Conservation (phyloP, 257 asterid species). For the Solanum acaule region DNA sequence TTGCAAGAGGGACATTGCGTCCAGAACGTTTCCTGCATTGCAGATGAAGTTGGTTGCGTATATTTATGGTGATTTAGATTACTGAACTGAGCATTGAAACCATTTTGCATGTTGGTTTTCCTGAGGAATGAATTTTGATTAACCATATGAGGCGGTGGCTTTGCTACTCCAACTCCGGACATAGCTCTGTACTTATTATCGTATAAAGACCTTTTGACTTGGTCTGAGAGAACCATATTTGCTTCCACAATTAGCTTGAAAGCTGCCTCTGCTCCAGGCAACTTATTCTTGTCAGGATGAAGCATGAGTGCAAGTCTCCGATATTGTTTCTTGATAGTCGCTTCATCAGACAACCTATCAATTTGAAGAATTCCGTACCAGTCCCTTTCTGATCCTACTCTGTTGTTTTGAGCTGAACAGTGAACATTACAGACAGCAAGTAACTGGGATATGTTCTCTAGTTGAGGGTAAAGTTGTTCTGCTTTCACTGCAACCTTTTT, state of each 20-base stretch:
- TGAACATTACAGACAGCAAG: conserved; percentile 71
- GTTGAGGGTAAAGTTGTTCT: conserved; percentile 55
- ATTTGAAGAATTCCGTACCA: conserved; percentile 72
- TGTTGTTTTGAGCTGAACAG: conserved; percentile 40
- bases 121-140: conserved; percentile 19
- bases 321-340: conserved; percentile 52
- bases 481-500: conserved; percentile 49
- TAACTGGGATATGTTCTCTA: conserved; percentile 65
- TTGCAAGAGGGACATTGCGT: conserved; percentile 60
- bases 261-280: conserved; percentile 91
- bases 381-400: conserved; percentile 57
- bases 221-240: conserved; percentile 57
- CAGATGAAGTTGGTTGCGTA: conserved; percentile 18
- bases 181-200: conserved; percentile 34
- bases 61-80: conserved; percentile 27
- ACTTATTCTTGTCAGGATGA: conserved; percentile 86
- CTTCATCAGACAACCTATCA: conserved; percentile 53
- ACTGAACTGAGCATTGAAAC: conserved; percentile 14
- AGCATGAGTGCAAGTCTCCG: conserved; percentile 69
- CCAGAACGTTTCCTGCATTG: conserved; percentile 29
- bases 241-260: conserved; percentile 82
- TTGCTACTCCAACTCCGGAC: conserved; percentile 22
- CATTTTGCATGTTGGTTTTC: conserved; percentile 26
- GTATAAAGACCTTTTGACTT: conserved; percentile 35
- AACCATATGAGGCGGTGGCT: conserved; percentile 33